Percentiles rank a stretch among this genome's conserved stretches.
phyloP scores from a whole-genome alignment of 257 asterid genomes.

The Fraxinus excelsior region DNA sequence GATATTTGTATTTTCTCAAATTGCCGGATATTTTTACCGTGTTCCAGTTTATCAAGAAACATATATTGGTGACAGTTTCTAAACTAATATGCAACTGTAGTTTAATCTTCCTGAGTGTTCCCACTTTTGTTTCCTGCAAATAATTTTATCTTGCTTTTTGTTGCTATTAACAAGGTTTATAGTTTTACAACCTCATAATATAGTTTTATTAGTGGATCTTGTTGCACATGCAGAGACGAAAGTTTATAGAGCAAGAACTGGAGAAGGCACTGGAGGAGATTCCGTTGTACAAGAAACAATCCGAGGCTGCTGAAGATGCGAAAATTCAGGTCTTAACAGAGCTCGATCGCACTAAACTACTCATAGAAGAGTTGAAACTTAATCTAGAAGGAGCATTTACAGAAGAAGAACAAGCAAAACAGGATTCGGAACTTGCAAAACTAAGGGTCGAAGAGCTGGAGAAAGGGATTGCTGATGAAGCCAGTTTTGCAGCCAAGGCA shows the following conservation, averaged over 20 bases:
- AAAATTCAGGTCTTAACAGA: slow-evolving; percentile 67
- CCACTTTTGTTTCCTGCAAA: too few relatives aligned
- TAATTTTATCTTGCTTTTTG: background rate
- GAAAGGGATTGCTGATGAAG: slow-evolving; percentile 81
- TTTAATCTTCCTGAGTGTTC: too few relatives aligned
- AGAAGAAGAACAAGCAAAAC: slow-evolving; percentile 91
- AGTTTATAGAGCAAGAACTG: slow-evolving; percentile 76
- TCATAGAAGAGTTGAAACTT: slow-evolving; percentile 85
- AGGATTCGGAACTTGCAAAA: slow-evolving; percentile 87
- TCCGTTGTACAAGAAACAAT: slow-evolving; percentile 65
- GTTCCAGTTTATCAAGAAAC: background rate
- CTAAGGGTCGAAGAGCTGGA: slow-evolving; percentile 88
- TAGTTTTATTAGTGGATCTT: background rate
- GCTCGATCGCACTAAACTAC: slow-evolving; percentile 74
- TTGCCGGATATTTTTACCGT: background rate
- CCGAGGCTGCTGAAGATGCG: slow-evolving; percentile 75
- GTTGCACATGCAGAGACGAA: slow-evolving; percentile 65
- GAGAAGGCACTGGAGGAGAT: slow-evolving; percentile 80
- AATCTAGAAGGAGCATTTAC: slow-evolving; percentile 85
- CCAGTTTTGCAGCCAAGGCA: slow-evolving; percentile 88
- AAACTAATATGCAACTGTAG: too few relatives aligned
- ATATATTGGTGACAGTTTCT: background rate
- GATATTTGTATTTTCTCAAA: too few relatives aligned
- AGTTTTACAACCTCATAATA: background rate
- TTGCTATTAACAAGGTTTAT: background rate